Percentiles rank a stretch among this genome's conserved stretches.
phyloP scores from a whole-genome alignment of 169 alveolate species.

The Cyclospora cayetanensis region DNA sequence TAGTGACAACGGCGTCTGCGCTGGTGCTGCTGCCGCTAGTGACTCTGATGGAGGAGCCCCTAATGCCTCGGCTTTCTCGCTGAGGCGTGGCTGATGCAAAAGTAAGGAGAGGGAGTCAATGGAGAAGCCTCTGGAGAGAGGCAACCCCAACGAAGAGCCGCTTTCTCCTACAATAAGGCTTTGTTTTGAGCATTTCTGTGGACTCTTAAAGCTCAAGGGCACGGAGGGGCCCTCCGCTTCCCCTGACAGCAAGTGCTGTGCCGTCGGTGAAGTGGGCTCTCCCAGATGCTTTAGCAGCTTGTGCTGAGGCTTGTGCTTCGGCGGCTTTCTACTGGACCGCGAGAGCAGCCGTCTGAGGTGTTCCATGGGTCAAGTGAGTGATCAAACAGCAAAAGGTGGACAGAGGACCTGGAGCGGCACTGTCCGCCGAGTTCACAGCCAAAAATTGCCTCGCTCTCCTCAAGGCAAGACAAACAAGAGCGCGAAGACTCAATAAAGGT shows the following conservation, averaged over 20 bases:
- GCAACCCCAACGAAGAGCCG: background rate
- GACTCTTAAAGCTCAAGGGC: background rate
- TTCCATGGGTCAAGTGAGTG: background rate
- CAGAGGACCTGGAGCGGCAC: background rate
- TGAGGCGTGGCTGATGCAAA: too few relatives aligned
- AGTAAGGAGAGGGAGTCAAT: background rate
- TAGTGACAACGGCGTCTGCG: background rate
- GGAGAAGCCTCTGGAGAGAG: background rate
- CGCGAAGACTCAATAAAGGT: too few relatives aligned
- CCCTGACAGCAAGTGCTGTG: background rate
- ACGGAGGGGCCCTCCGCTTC: background rate
- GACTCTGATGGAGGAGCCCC: background rate
- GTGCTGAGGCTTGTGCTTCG: background rate
- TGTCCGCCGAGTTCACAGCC: background rate
- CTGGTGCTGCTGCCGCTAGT: background rate
- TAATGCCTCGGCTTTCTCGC: background rate
- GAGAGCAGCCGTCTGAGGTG: background rate
- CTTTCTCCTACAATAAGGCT: background rate
- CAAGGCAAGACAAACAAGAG: too few relatives aligned
- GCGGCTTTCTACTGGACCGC: background rate
- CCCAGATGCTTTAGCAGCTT: background rate
- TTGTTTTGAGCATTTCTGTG: background rate
- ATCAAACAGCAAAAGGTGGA: background rate
- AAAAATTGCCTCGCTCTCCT: too few relatives aligned
- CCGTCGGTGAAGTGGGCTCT: background rate